Evolutionary conservation across 441 rosid species (phyloP).

Genomic region (Dalechampia spathulata): DNA sequence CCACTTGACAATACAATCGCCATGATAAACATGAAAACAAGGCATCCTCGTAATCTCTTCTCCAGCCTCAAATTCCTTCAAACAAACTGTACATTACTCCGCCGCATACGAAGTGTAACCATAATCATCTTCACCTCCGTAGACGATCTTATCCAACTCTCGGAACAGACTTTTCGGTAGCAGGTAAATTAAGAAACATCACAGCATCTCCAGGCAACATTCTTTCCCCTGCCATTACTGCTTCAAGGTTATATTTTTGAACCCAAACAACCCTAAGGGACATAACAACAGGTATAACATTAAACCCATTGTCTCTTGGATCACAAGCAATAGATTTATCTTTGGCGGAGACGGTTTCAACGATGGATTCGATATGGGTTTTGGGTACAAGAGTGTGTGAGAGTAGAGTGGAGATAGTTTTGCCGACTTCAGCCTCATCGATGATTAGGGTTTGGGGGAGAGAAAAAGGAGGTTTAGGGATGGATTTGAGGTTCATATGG

Average conservation of each 20-base stretch:
- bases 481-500: neutral
- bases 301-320: neutral
- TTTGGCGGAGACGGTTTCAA: neutral
- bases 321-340: neutral
- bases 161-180: neutral
- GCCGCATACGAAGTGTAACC: neutral
- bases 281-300: neutral
- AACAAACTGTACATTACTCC: slow-evolving; percentile 11
- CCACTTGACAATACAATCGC: slow-evolving; percentile 9
- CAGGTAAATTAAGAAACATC: neutral
- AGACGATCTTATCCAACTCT: slow-evolving; percentile 2
- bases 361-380: neutral
- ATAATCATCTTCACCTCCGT: neutral
- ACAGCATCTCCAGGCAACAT: neutral
- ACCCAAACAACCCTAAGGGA: neutral
- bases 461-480: neutral
- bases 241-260: neutral
- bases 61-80: slow-evolving; percentile 5
- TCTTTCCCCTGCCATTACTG: neutral
- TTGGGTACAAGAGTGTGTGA: neutral
- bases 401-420: neutral
- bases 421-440: neutral
- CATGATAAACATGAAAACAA: slow-evolving; percentile 17
- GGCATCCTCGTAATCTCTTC: slow-evolving; percentile 6
- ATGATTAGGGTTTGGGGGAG: neutral